A percentile compares a stretch with the other conserved stretches of the same genome.
These are phyloP conservation scores for Pholiota microspora DNA, from an alignment of 768 basidiomycete species.

Conservation along the genomic window DNA sequence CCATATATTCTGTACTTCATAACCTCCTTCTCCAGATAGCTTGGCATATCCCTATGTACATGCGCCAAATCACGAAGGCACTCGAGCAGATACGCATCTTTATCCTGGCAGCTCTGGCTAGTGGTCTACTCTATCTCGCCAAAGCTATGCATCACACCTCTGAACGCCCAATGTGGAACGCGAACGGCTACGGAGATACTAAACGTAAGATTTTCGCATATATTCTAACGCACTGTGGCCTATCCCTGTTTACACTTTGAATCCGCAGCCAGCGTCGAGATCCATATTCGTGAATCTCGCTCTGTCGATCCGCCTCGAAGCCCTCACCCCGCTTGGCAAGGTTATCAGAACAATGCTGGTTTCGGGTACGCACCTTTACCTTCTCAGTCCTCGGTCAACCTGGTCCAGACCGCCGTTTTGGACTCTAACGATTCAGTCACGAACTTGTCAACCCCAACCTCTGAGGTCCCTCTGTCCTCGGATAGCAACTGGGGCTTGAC, in stretches of 20 bases:
- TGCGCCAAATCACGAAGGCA: not conserved
- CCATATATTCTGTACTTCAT: not conserved
- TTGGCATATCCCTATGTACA: not conserved
- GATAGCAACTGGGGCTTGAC: not conserved
- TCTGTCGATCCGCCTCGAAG: not conserved
- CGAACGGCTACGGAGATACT: not conserved
- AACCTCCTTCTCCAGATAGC: not conserved
- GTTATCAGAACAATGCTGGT: not conserved
- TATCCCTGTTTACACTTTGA: too few species aligned
- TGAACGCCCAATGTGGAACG: not conserved
- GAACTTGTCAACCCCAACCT: not conserved
- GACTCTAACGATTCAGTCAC: not conserved
- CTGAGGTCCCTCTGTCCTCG: not conserved
- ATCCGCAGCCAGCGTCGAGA: too few species aligned
- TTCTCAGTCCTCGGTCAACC: not conserved
- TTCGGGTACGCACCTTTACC: not conserved
- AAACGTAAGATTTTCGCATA: not conserved
- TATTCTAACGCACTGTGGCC: too few species aligned
- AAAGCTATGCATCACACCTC: not conserved
- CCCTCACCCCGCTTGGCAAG: not conserved
- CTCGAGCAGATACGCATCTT: not conserved
- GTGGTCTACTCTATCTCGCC: not conserved
- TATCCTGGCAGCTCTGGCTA: not conserved
- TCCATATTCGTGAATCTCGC: not conserved
- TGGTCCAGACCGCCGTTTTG: not conserved